These are phyloP conservation scores for Populus hybrid DNA, from an alignment of 441 rosid species.

Conservation along the genomic window DNA sequence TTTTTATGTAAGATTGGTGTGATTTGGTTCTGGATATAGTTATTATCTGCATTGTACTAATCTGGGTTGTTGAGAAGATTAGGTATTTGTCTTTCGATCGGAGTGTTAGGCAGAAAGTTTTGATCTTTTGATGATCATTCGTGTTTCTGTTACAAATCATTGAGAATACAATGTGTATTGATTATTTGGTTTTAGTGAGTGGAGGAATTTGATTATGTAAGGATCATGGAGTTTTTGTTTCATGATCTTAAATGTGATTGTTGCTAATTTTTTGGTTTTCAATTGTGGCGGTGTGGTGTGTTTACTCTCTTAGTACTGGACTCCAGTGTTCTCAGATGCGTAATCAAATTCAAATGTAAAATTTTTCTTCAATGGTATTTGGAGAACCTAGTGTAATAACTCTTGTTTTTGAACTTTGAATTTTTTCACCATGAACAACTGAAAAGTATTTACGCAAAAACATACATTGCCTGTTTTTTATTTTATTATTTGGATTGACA, in stretches of 20 bases:
- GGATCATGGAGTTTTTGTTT: neutral
- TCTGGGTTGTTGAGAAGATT: constrained; percentile 7
- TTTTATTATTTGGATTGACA: neutral
- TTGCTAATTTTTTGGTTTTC: neutral
- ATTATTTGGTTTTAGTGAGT: neutral
- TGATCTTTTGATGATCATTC: neutral
- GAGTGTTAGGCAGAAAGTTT: neutral
- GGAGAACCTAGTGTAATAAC: neutral
- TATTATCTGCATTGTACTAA: neutral
- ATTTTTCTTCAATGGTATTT: neutral
- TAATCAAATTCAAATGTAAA: constrained; percentile 5
- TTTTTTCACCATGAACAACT: neutral
- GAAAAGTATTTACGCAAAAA: neutral
- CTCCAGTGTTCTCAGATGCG: neutral
- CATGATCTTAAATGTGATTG: neutral
- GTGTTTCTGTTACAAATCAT: neutral
- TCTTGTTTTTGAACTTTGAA: neutral
- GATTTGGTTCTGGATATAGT: neutral
- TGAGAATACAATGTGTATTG: neutral
- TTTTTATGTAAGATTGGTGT: constrained; percentile 3
- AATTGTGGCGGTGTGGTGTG: neutral
- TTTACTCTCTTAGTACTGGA: neutral
- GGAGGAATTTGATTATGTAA: neutral
- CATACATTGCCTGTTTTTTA: neutral
- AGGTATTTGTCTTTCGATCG: neutral